Evolutionary conservation across 2,329 filamentous ascomycete genomes (phyloP), one percentile per base, ranked within the genome.

Genomic region (Penicillium sp.): DNA sequence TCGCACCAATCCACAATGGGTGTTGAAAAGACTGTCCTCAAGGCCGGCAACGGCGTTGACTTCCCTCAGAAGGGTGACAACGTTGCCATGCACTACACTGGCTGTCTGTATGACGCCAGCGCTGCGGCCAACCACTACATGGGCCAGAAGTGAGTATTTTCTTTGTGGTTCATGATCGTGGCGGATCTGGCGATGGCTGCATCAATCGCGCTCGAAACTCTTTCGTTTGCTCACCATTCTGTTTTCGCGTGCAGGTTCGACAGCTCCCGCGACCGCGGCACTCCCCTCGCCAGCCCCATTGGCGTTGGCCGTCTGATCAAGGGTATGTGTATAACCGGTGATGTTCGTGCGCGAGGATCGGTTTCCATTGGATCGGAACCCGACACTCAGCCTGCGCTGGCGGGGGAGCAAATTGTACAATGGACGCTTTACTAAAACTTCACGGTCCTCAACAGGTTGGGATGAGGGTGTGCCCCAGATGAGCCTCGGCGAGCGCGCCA

Each of bases 51-150:
- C 62, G 74, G 75, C 49, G 76, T 77, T 48, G 67, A 82, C 61
- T 75, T 71, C 56, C 87, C 91, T 49, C 65, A 72, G 56, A 62
- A 65, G 12, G 86, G 88, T 57, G 83, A 96, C 68, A 81, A 73
- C 26, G 88, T 97, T 64, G 81, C 80, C 64, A 95, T 97, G 66
- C 82, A 93, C 73, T 97, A 97, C 79, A 93, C 86, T 37, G 93
- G 93, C 62, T 95, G 77, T 73, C 78, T 97, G 55, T 86, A 85
- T 72, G 84, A 94, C 64, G 64, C 74, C 24, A 72, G 64, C 55
- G 72, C 81, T 67, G 70, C 78, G 13, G 76, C 81, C 49, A 76
- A 80, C 63, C 82, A 86, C 55, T 65, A 57, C 57, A 81, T 79
- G 78, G 90, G 90, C 62, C 72, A 69, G 26, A 66, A 89, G 90